phyloP scores from a whole-genome alignment of 495 filamentous ascomycete species.

The Penicillium ucsense region DNA sequence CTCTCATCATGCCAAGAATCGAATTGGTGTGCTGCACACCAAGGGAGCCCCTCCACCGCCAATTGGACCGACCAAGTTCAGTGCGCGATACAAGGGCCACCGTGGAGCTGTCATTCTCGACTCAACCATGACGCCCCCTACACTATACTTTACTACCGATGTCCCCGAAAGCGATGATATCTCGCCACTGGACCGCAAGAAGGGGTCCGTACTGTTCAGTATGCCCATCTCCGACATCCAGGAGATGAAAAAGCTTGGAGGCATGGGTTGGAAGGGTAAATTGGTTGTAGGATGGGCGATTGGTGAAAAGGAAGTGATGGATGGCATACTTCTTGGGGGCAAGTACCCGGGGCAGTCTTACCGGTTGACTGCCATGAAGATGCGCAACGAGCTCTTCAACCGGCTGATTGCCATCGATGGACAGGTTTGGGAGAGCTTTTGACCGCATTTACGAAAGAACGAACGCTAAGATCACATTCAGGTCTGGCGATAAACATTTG shows the following conservation, averaged over 20 bases:
- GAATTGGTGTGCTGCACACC: constrained; percentile 55
- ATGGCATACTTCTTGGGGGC: constrained; percentile 65
- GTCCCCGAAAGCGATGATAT: constrained; percentile 15
- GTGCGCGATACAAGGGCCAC: constrained; percentile 57
- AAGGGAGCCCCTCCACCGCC: constrained; percentile 27
- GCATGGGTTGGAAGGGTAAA: constrained; percentile 83
- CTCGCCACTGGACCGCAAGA: constrained; percentile 30
- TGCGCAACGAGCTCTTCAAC: constrained; percentile 80
- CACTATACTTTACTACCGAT: constrained; percentile 39
- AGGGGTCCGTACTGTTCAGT: constrained; percentile 26
- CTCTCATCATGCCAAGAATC: constrained; percentile 52
- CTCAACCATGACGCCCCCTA: constrained; percentile 30
- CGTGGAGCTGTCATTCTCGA: constrained; percentile 65
- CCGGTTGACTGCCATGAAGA: constrained; percentile 59
- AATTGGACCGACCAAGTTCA: constrained; percentile 64
- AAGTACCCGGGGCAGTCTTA: constrained; percentile 37
- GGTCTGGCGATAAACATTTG: constrained; percentile 11
- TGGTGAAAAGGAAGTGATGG: constrained; percentile 60
- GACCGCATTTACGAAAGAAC: constrained; percentile 11
- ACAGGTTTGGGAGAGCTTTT: constrained; percentile 85
- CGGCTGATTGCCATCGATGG: constrained; percentile 69
- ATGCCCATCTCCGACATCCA: constrained; percentile 48
- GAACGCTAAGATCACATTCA: constrained; percentile 14
- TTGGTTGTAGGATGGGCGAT: constrained; percentile 75
- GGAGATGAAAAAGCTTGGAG: constrained; percentile 74